Conservation (phyloP, 2,329 filamentous ascomycete genomes). For the Shiraia sp. region DNA sequence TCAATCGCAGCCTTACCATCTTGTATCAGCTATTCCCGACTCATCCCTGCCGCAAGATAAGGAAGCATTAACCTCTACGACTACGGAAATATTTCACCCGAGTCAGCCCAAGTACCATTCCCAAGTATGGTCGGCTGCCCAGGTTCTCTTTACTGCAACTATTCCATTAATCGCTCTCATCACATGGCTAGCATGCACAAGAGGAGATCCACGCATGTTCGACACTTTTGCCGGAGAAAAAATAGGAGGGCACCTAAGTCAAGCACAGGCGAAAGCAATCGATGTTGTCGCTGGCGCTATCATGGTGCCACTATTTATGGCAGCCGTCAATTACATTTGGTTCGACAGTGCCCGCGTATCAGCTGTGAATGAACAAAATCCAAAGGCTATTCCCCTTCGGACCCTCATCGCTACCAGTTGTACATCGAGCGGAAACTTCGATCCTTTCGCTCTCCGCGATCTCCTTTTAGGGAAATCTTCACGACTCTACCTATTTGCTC, state of each 20-base stretch:
- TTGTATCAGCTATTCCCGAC: constrained; percentile 1
- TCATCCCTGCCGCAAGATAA: background rate
- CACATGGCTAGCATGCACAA: constrained; percentile 2
- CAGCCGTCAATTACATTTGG: constrained; percentile 13
- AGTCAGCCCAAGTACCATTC: background rate
- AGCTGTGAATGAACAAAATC: constrained; percentile 12
- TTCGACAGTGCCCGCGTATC: constrained; percentile 17
- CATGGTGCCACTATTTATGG: constrained; percentile 13
- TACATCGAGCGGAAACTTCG: constrained; percentile 7
- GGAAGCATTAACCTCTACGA: background rate
- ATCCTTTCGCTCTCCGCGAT: constrained; percentile 8
- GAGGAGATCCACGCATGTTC: constrained; percentile 5
- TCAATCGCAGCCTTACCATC: constrained; percentile 1
- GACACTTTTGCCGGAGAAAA: constrained; percentile 6
- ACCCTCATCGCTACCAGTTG: constrained; percentile 9
- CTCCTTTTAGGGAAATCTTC: constrained; percentile 5
- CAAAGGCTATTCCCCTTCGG: constrained; percentile 5
- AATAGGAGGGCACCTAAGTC: constrained; percentile 17
- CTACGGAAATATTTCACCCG: background rate
- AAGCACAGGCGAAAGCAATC: constrained; percentile 17
- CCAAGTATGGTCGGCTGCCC: constrained; percentile 3
- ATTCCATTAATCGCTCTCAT: constrained; percentile 4
- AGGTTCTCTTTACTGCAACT: background rate
- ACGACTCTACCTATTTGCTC: constrained; percentile 4
- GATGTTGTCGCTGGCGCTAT: constrained; percentile 17